phyloP scores from a whole-genome alignment of 2,329 filamentous ascomycete species.

The Fusarium xyrophilum region DNA sequence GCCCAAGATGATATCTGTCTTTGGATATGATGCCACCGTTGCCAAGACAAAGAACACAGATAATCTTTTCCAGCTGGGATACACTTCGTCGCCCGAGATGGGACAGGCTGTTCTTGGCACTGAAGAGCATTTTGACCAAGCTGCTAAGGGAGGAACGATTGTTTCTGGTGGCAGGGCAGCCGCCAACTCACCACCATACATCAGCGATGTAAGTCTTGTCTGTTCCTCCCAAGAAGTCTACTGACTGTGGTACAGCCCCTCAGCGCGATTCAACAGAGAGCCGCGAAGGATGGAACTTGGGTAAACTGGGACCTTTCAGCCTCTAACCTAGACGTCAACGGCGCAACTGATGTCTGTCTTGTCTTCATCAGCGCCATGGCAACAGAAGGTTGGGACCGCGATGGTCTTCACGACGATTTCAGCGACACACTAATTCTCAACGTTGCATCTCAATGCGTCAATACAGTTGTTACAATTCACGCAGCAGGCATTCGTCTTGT shows the following conservation, averaged over 20 bases:
- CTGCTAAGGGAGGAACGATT: slow-evolving; percentile 59
- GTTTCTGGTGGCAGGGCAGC: slow-evolving; percentile 60
- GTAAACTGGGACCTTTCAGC: slow-evolving; percentile 57
- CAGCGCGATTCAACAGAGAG: slow-evolving; percentile 59
- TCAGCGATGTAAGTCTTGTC: slow-evolving; percentile 50
- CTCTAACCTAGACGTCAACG: slow-evolving; percentile 46
- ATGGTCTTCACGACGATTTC: slow-evolving; percentile 72
- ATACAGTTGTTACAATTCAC: slow-evolving; percentile 70
- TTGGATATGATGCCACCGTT: slow-evolving; percentile 69
- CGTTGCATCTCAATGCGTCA: slow-evolving; percentile 65
- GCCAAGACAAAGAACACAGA: slow-evolving; percentile 58
- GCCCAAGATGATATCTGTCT: slow-evolving; percentile 63
- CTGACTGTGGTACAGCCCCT: slow-evolving; percentile 25
- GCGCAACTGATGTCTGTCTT: slow-evolving; percentile 67
- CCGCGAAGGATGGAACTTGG: slow-evolving; percentile 60
- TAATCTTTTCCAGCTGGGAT: slow-evolving; percentile 53
- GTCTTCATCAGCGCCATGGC: slow-evolving; percentile 84
- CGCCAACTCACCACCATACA: slow-evolving; percentile 58
- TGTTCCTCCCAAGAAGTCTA: accelerated
- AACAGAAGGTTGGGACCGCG: slow-evolving; percentile 76
- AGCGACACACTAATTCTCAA: slow-evolving; percentile 66
- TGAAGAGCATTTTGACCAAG: slow-evolving; percentile 55
- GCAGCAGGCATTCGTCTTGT: slow-evolving; percentile 67
- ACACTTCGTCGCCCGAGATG: slow-evolving; percentile 57
- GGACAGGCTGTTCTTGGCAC: slow-evolving; percentile 52